Evolutionary conservation across 331 rosid genomes (phyloP).

Genomic region (Pyracantha coccinea): DNA sequence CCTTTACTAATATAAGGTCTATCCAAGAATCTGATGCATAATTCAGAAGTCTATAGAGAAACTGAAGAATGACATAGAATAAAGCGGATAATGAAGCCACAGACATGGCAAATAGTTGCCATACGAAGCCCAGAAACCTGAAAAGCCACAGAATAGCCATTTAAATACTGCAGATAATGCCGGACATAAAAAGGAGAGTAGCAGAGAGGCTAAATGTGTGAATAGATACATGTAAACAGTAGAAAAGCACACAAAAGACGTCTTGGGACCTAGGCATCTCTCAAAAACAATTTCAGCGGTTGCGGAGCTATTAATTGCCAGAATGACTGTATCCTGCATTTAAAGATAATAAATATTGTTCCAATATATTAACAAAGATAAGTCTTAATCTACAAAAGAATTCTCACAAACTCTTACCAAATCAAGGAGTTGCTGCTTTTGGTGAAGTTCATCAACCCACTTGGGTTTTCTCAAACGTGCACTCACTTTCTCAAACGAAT

Average conservation of each 20-base stretch:
- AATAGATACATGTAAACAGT: conserved; percentile 32
- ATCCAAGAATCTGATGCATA: conserved; percentile 52
- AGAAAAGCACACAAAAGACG: conserved; percentile 34
- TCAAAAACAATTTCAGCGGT: conserved; percentile 47
- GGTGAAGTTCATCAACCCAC: conserved; percentile 73
- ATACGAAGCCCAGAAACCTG: conserved; percentile 51
- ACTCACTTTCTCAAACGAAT: conserved; percentile 40
- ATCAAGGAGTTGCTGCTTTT: conserved; percentile 42
- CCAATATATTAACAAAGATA: conserved; percentile 5
- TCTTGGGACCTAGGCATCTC: conserved; percentile 30
- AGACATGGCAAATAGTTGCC: conserved; percentile 51
- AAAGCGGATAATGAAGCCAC: conserved; percentile 65
- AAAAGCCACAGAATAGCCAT: conserved; percentile 28
- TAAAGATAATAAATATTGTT: neutral
- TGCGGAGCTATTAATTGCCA: conserved; percentile 68
- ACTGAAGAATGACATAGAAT: conserved; percentile 53
- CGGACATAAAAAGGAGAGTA: neutral
- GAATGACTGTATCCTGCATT: conserved; percentile 62
- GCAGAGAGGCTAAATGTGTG: neutral
- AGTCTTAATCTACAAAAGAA: conserved; percentile 19
- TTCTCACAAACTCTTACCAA: conserved; percentile 43
- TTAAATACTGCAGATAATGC: conserved; percentile 19
- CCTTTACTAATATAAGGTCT: conserved; percentile 26
- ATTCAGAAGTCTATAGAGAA: conserved; percentile 35
- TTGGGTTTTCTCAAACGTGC: conserved; percentile 50